Percentiles rank a stretch among this genome's conserved stretches.
Conservation (phyloP, 208 protist species). For the Acanthamoeba divionensis region DNA sequence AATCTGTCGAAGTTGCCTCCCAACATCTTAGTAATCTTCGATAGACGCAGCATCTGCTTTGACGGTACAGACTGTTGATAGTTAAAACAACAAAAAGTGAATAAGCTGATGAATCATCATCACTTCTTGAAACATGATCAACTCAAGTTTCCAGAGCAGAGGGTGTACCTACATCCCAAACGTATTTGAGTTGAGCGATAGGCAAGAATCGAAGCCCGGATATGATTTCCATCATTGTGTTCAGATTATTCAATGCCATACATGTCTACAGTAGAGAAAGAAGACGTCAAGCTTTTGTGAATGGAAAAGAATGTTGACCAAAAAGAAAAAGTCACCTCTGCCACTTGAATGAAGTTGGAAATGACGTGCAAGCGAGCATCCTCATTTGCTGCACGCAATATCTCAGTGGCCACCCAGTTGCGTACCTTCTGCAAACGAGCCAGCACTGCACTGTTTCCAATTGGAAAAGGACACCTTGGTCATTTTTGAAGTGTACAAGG, state of each 20-base stretch:
- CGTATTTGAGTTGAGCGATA: slow-evolving; percentile 58
- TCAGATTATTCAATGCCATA: slow-evolving; percentile 67
- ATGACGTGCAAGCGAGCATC: neutral
- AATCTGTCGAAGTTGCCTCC: slow-evolving; percentile 7
- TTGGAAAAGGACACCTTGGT: no score
- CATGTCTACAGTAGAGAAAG: slow-evolving; percentile 37
- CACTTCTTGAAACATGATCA: neutral
- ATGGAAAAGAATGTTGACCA: no score
- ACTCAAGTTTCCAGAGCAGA: neutral
- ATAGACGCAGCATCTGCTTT: slow-evolving; percentile 5
- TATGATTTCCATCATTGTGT: slow-evolving; percentile 69
- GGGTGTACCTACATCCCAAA: slow-evolving; percentile 61
- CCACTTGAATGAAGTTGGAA: slow-evolving; percentile 4
- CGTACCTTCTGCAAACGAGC: neutral
- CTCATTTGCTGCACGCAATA: neutral
- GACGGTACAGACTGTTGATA: neutral
- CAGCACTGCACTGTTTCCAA: neutral
- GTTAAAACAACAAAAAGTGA: neutral
- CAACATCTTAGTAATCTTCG: neutral
- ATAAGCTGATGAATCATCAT: neutral
- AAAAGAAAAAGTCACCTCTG: neutral
- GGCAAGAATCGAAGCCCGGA: slow-evolving; percentile 58
- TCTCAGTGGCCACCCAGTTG: neutral
- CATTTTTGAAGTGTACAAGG: no score
- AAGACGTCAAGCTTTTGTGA: neutral